phyloP scores from a whole-genome alignment of 805 yeast genomes.

The Metschnikowia matae region DNA sequence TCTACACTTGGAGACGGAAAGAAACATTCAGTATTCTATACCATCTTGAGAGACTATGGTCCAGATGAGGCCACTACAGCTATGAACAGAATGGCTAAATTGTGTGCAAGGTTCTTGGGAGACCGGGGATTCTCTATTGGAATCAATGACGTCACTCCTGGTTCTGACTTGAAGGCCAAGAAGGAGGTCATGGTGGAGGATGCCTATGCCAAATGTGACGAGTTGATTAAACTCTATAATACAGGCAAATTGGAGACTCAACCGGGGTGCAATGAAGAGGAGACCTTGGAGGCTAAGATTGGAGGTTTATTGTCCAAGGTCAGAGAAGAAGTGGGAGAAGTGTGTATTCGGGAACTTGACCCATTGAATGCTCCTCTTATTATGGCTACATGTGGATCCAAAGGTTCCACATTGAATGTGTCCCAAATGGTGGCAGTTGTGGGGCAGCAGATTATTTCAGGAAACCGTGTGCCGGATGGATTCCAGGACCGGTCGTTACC shows the following conservation, averaged over 20 bases:
- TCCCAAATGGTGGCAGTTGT: constrained; percentile 99
- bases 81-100: constrained; percentile 98
- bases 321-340: constrained; percentile 98
- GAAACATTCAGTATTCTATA: constrained; percentile 92
- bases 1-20: constrained; percentile 96
- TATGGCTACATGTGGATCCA: constrained; percentile 99
- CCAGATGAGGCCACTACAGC: constrained; percentile 92
- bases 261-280: constrained; percentile 99
- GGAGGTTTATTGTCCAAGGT: constrained; percentile 95
- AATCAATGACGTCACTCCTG: constrained; percentile 95
- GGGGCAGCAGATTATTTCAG: constrained; percentile 97
- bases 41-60: constrained; percentile 94
- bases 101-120: constrained; percentile 93
- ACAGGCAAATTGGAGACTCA: constrained; percentile 92
- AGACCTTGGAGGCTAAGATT: constrained; percentile 94
- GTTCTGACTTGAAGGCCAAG: constrained; percentile 62
- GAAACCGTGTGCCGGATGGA: constrained; percentile 99
- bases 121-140: constrained; percentile 97
- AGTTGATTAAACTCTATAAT: constrained; percentile 71
- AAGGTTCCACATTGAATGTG: constrained; percentile 95
- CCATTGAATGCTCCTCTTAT: constrained; percentile 91
- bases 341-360: constrained; percentile 88
- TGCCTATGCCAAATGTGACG: constrained; percentile 90
- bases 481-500: constrained; percentile 98
- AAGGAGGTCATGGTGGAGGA: constrained; percentile 87